These are phyloP conservation scores for Grosmannia penicillata DNA, from an alignment of 2,329 filamentous ascomycete genomes.

Conservation along the genomic window DNA sequence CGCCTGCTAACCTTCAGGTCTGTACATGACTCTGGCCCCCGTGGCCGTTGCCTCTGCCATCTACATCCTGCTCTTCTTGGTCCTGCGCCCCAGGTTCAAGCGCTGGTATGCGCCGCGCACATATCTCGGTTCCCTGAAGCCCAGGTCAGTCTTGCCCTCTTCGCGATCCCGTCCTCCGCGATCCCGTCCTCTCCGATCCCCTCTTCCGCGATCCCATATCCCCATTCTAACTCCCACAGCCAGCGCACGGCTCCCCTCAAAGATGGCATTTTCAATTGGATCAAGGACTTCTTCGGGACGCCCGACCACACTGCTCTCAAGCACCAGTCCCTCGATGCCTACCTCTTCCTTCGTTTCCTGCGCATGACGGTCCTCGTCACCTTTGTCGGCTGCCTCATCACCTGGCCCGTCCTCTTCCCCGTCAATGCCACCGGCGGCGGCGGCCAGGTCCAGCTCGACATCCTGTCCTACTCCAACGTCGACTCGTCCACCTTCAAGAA, in stretches of 20 bases:
- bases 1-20: conserved; percentile 13
- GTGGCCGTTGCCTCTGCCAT: conserved; percentile 21
- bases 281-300: conserved; percentile 49
- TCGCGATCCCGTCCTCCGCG: background rate
- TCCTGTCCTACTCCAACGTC: conserved; percentile 69
- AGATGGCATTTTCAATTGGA: conserved; percentile 51
- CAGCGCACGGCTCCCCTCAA: conserved; percentile 45
- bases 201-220: background rate
- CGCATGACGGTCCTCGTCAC: conserved; percentile 63
- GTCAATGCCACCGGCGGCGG: conserved; percentile 73
- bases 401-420: conserved; percentile 76
- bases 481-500: conserved; percentile 29
- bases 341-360: conserved; percentile 78
- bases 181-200: no score
- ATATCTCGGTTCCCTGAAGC: conserved; percentile 30
- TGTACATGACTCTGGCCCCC: conserved; percentile 27
- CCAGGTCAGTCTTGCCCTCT: conserved; percentile 18
- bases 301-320: conserved; percentile 71
- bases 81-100: conserved; percentile 27
- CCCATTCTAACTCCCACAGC: conserved; percentile 16
- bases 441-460: conserved; percentile 50
- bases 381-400: conserved; percentile 69
- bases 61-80: conserved; percentile 29
- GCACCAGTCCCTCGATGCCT: conserved; percentile 84
- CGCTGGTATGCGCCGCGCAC: conserved; percentile 36